Percentiles rank a stretch among this genome's conserved stretches.
phyloP scores from a whole-genome alignment of 805 yeast species.

The Ogataea haglerorum region DNA sequence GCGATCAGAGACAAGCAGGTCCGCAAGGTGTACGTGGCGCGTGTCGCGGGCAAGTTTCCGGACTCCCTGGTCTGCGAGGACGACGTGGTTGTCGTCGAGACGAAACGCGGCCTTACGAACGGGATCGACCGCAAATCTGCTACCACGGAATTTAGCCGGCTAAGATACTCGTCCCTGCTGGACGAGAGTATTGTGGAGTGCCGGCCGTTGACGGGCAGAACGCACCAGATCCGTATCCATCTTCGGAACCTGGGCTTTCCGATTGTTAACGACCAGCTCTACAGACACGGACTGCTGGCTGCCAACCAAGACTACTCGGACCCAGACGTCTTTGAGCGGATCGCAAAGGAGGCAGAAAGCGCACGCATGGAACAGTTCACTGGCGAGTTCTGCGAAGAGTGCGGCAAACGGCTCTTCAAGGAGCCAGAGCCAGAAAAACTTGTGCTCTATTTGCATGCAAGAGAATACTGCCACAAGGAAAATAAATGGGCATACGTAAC shows the following conservation, averaged over 20 bases:
- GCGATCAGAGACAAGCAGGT: constrained; percentile 33
- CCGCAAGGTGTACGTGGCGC: constrained; percentile 44
- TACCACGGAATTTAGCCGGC: constrained; percentile 20
- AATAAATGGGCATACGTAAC: constrained; percentile 39
- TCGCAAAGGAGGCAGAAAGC: constrained; percentile 10
- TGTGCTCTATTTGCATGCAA: constrained; percentile 49
- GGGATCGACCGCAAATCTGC: constrained; percentile 27
- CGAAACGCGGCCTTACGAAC: constrained; percentile 24
- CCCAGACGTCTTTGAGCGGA: constrained; percentile 8
- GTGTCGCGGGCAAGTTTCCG: constrained; percentile 43
- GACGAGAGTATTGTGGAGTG: constrained; percentile 46
- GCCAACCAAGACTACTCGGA: constrained; percentile 9
- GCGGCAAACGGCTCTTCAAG: constrained; percentile 33
- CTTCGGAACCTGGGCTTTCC: constrained; percentile 43
- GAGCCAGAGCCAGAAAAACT: constrained; percentile 30
- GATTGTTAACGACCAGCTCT: constrained; percentile 35
- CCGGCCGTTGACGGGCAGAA: constrained; percentile 49
- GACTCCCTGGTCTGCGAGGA: constrained; percentile 31
- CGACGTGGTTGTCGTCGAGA: constrained; percentile 35
- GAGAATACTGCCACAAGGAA: constrained; percentile 32
- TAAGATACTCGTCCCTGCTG: constrained; percentile 29
- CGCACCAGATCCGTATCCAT: constrained; percentile 58
- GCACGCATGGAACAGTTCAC: constrained; percentile 22
- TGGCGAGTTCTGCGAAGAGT: constrained; percentile 31
- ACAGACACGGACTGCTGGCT: constrained; percentile 17